A percentile compares a stretch with the other conserved stretches of the same genome.
Conservation (phyloP, 2,329 filamentous ascomycete genomes). For the Verruconis gallopava region DNA sequence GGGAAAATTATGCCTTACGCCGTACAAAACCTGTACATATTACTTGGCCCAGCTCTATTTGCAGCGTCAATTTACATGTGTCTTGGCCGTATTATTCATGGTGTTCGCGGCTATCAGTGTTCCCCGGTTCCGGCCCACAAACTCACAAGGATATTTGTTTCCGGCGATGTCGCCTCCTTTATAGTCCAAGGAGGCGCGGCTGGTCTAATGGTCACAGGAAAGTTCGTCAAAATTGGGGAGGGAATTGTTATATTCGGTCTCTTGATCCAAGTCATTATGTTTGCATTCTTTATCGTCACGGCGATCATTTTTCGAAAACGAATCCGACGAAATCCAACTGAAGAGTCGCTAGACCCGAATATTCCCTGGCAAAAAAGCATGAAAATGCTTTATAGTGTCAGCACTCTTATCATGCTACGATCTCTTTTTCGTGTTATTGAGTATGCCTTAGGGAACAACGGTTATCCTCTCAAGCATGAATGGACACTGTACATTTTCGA, state of each 20-base stretch:
- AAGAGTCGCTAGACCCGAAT: slow-evolving; percentile 7
- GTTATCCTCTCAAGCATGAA: slow-evolving; percentile 33
- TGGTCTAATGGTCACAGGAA: slow-evolving; percentile 20
- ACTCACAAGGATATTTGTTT: slow-evolving; percentile 36
- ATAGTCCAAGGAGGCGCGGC: slow-evolving; percentile 28
- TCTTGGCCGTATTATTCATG: slow-evolving; percentile 32
- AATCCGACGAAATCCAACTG: slow-evolving; percentile 14
- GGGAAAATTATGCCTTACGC: slow-evolving; percentile 29
- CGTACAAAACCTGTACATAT: slow-evolving; percentile 32
- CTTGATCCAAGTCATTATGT: slow-evolving; percentile 37
- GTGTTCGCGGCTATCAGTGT: slow-evolving; percentile 27
- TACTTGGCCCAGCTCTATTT: slow-evolving; percentile 36
- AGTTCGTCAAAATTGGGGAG: slow-evolving; percentile 23
- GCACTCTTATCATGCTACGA: slow-evolving; percentile 36
- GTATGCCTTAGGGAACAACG: slow-evolving; percentile 32
- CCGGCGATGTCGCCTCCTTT: slow-evolving; percentile 36
- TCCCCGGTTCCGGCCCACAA: slow-evolving; percentile 31
- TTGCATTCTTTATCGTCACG: slow-evolving; percentile 34
- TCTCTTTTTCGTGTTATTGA: slow-evolving; percentile 37
- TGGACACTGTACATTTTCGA: slow-evolving; percentile 36
- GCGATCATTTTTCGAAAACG: slow-evolving; percentile 19
- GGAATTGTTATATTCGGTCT: slow-evolving; percentile 36
- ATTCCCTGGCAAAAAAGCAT: slow-evolving; percentile 28
- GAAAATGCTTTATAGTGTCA: slow-evolving; percentile 30
- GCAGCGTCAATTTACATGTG: slow-evolving; percentile 39